A percentile compares a stretch with the other conserved stretches of the same genome.
Conservation (phyloP, 2,329 filamentous ascomycete species). For the Chalaropsis ovoidea region DNA sequence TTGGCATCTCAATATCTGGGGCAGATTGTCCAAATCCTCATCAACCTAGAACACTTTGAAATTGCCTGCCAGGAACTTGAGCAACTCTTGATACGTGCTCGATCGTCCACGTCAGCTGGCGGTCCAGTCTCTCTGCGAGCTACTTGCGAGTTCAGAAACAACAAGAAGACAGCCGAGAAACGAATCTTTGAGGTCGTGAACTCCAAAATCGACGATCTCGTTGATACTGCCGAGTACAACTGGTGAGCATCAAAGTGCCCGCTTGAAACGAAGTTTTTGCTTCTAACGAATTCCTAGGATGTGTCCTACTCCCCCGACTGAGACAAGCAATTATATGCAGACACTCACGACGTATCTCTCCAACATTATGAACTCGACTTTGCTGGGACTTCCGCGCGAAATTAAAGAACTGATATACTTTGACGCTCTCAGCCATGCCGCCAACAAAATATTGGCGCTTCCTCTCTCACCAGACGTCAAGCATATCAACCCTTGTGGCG, state of each 20-base stretch:
- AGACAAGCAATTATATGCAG: slow-evolving; percentile 89
- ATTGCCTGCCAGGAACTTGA: slow-evolving; percentile 85
- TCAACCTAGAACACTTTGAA: slow-evolving; percentile 95
- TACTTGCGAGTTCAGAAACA: slow-evolving; percentile 73
- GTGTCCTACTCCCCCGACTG: slow-evolving; percentile 48
- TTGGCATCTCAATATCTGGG: slow-evolving; percentile 88
- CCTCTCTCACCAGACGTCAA: slow-evolving; percentile 70
- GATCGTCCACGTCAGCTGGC: slow-evolving; percentile 70
- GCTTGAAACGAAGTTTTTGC: background rate
- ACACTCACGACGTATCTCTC: slow-evolving; percentile 85
- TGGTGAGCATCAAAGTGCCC: slow-evolving; percentile 45
- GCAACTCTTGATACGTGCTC: slow-evolving; percentile 69
- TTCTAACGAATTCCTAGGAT: slow-evolving; percentile 35
- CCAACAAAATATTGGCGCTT: slow-evolving; percentile 70
- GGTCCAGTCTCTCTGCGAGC: slow-evolving; percentile 71
- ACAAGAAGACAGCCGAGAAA: slow-evolving; percentile 94
- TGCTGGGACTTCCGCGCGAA: slow-evolving; percentile 83
- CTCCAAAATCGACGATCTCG: slow-evolving; percentile 93
- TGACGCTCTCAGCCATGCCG: slow-evolving; percentile 84
- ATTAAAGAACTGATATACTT: slow-evolving; percentile 99
- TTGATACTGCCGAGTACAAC: slow-evolving; percentile 95
- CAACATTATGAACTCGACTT: slow-evolving; percentile 92
- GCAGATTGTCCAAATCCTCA: slow-evolving; percentile 96
- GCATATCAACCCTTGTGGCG: slow-evolving; percentile 78
- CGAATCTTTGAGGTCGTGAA: slow-evolving; percentile 98